A percentile compares a stretch with the other conserved stretches of the same genome.
These are phyloP conservation scores for Trypanosoma avium DNA, from an alignment of 208 protist species.

Conservation along the genomic window DNA sequence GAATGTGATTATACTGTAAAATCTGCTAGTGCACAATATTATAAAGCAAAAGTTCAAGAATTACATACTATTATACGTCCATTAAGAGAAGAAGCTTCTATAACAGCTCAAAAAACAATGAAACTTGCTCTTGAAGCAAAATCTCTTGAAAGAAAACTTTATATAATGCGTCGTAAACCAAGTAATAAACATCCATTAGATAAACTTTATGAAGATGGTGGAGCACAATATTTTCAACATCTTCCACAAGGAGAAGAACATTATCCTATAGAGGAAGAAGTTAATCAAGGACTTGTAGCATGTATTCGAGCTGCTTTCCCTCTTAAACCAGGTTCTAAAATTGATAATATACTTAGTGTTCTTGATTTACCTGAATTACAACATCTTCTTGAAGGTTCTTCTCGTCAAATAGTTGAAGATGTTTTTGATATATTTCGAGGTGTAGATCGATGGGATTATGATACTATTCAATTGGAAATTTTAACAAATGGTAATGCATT, in stretches of 20 bases:
- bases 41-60: conserved; percentile 37
- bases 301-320: conserved; percentile 80
- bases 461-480: conserved; percentile 84
- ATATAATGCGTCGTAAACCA: conserved; percentile 32
- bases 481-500: conserved; percentile 88
- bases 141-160: conserved; percentile 54
- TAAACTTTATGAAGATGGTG: conserved; percentile 79
- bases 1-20: conserved; percentile 46
- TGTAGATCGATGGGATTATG: conserved; percentile 88
- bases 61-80: conserved; percentile 47
- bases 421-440: conserved; percentile 83
- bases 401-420: conserved; percentile 54
- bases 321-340: conserved; percentile 35
- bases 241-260: conserved; percentile 58
- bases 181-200: conserved; percentile 76
- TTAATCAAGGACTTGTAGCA: conserved; percentile 47
- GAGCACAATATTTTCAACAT: conserved; percentile 86
- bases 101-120: conserved; percentile 55
- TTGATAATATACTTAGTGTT: conserved; percentile 53
- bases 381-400: conserved; percentile 42
- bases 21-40: conserved; percentile 27
- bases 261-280: conserved; percentile 66
- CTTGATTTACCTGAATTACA: conserved; percentile 62
- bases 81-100: conserved; percentile 65
- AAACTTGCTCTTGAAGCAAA: conserved; percentile 53